Evolutionary conservation across 331 rosid genomes (phyloP), one percentile per base, ranked within the genome.

Genomic region (Ulmus americana): DNA sequence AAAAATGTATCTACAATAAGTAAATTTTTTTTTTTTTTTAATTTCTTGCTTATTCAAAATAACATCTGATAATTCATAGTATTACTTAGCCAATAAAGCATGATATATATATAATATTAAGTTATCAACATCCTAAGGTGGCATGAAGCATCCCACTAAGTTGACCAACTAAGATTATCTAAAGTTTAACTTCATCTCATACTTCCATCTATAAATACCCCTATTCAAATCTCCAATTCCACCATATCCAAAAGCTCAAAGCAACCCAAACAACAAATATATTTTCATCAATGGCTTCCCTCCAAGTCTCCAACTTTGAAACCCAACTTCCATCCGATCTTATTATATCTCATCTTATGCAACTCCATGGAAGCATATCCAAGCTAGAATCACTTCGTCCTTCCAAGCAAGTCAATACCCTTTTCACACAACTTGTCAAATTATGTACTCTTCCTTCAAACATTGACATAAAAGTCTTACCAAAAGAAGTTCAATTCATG

Each of bases 311-410:
- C 63, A 58, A 70, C 76, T 18, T 43, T 39, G 82, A 79, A 42
- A 64, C 65, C 40, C 77, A 84, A 64, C 75, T 86, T 63, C 72
- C 89, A 0, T 10, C 66, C 35, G 82, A 80, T 28, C 28, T 70
- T 13, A 79, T 88, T 0, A 53, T 81, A 15, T 38, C 81, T 62
- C 78, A 72, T 11, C 59, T 86, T 73, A 67, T 59, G 63, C 76
- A 82, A 67, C 76, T 90, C 28, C 86, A 90, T 64, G 82, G 70
- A 51, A 76, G 67, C 66, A 81, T 90, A 22, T 81, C 90, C 0
- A 82, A 80, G 61, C 86, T 90, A 5, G 86, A 86, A 22, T 79
- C 82, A 12, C 86, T 90, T 2, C 68, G 59, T 41, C 90, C 91
- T 18, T 86, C 88, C 14, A 79, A 83, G 46, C 82, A 84, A 81